These are phyloP conservation scores for Boletus rubescentipes DNA, from an alignment of 768 basidiomycete species.

Conservation along the genomic window DNA sequence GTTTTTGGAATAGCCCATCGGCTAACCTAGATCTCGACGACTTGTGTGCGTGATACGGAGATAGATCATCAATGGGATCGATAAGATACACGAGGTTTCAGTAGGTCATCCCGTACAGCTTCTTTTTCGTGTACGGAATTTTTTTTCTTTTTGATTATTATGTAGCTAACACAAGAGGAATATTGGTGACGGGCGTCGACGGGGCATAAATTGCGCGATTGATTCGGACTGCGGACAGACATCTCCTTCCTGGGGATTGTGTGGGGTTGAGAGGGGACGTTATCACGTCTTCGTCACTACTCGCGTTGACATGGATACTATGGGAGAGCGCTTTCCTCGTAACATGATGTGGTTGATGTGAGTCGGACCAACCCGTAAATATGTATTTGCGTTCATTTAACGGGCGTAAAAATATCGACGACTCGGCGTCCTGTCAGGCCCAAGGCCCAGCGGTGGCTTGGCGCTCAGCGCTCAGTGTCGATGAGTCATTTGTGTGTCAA, in stretches of 20 bases:
- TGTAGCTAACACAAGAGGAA: not conserved
- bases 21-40: constrained; percentile 12
- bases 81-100: constrained; percentile 22
- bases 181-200: constrained; percentile 6
- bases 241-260: constrained; percentile 1
- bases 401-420: not conserved
- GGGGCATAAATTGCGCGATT: not conserved
- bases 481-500: no score
- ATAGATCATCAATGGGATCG: constrained; percentile 21
- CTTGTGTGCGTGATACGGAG: not conserved
- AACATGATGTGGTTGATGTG: not conserved
- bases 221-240: not conserved
- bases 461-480: not conserved
- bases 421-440: not conserved
- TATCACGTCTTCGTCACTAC: not conserved
- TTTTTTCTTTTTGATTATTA: not conserved
- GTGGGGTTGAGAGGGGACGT: constrained; percentile 10
- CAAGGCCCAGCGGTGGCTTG: not conserved
- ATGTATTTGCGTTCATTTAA: constrained; percentile 5
- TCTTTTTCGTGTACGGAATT: not conserved
- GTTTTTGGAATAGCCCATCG: constrained; percentile 12
- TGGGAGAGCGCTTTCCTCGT: constrained; percentile 10
- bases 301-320: constrained; percentile 20
- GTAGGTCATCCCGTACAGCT: not conserved
- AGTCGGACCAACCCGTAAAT: not conserved